Base-by-base conservation (phyloP, 768 basidiomycete genomes). In the Panellus pusillus region DNA sequence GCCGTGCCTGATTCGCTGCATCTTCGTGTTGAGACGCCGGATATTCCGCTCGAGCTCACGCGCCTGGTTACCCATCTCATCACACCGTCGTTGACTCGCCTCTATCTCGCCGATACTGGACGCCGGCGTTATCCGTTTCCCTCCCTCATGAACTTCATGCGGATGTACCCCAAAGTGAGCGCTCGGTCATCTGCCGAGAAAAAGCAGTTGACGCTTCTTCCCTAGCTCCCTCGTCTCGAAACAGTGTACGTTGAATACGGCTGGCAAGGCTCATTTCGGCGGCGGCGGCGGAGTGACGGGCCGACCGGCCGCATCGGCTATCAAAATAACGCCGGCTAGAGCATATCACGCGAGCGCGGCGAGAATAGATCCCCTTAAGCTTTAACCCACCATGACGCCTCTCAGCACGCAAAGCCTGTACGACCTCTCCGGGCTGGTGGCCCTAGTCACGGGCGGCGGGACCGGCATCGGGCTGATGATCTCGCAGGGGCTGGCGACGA, bases 401-500 rank as follows among this genome's bases (percentile, higher is more conserved):
- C 32, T 42, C 19, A 41, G 61, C 27, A 72, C 72, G 29, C 64
- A 73, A 47, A 66, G 63, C 36, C 48, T 82, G 17, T 80, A 76
- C 60, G 76, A 81, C 58, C 76, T 89, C 52, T 67, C 74, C 19
- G 84, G 82, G n/a, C 75, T 80, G 20, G 69, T 89, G 28, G 79
- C 78, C 17, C 52, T 81, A 17, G 80, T 81, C 15, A 81, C 80
- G 13, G 80, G 80, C 29, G 79, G 80, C 14, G 80, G 79, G 32
- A 79, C 79, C 0, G 79, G 79, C 1, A 81, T 80, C 44, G 78
- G 78, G 9, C 66, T 84, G 53, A 83, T 85, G 80, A 90, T 90
- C 51, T 73, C 88, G 9, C 74, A 77, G 48, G 89, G 87, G 5
- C 77, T 92, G 12, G 90, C 89, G 14, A 77, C 84, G 27, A 87